Evolutionary conservation across 2,329 filamentous ascomycete species (phyloP).

Genomic region (Falciphora oryzae): DNA sequence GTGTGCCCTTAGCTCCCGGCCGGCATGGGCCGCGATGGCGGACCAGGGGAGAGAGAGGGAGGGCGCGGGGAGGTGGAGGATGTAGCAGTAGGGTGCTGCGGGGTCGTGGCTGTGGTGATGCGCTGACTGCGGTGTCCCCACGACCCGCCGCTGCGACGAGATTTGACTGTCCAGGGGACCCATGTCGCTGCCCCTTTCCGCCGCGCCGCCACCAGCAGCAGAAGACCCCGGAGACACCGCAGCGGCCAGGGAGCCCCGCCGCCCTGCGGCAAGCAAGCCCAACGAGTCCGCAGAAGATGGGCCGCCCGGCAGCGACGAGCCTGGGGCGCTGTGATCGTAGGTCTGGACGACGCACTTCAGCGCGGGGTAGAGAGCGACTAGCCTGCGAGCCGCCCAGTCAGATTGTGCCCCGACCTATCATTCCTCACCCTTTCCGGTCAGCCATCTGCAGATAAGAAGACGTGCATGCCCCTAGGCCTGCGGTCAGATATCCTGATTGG

Average conservation of each 20-base stretch:
- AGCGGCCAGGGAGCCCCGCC: too few relatives aligned
- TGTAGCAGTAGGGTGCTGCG: constrained; percentile 4
- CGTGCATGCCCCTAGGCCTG: too few relatives aligned
- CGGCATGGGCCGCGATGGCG: too few relatives aligned
- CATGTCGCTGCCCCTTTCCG: neutral
- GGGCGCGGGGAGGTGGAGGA: constrained; percentile 13
- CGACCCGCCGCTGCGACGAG: constrained; percentile 17
- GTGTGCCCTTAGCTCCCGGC: constrained; percentile 28
- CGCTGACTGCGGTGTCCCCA: constrained; percentile 20
- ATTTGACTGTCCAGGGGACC: neutral
- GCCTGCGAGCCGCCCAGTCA: neutral
- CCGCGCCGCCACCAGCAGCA: too few relatives aligned
- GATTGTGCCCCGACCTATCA: constrained; percentile 9
- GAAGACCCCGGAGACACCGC: too few relatives aligned
- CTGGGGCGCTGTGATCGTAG: too few relatives aligned
- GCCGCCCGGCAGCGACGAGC: too few relatives aligned
- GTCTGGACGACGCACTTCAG: constrained; percentile 24
- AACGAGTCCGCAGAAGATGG: too few relatives aligned
- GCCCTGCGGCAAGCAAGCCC: too few relatives aligned
- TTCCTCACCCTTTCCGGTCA: too few relatives aligned
- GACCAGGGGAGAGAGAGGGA: constrained; percentile 15
- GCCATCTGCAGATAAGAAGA: too few relatives aligned
- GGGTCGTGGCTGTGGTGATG: neutral
- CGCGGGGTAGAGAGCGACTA: constrained; percentile 20
- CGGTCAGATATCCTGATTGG: too few relatives aligned